phyloP scores from a whole-genome alignment of 306 rosid genomes.

The Rubus parviflorus region DNA sequence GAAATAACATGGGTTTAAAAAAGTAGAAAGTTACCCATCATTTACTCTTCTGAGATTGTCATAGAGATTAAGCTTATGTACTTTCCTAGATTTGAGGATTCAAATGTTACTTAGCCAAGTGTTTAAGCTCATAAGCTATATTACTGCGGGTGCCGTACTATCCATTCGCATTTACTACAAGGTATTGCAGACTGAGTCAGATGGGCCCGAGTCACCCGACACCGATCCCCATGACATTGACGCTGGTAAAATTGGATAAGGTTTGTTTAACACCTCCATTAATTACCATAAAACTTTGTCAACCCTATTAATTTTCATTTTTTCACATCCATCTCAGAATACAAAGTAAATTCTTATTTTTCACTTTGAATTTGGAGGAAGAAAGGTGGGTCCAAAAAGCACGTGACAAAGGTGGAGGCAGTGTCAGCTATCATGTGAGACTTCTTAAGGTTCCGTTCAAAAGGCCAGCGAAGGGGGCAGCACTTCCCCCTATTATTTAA shows the following conservation, averaged over 20 bases:
- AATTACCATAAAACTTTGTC: constrained; percentile 29
- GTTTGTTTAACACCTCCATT: constrained; percentile 33
- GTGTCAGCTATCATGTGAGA: constrained; percentile 90
- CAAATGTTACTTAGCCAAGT: background rate
- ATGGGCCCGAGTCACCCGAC: constrained; percentile 31
- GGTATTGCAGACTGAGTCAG: constrained; percentile 24
- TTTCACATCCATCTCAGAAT: background rate
- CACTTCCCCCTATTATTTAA: constrained; percentile 36
- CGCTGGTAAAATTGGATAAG: constrained; percentile 41
- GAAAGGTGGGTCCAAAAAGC: constrained; percentile 47
- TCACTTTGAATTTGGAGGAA: background rate
- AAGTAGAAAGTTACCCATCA: background rate
- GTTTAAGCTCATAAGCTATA: background rate
- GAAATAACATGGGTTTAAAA: background rate
- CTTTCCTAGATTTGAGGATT: background rate
- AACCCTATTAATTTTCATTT: constrained; percentile 20
- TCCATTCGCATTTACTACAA: background rate
- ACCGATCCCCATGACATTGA: constrained; percentile 58
- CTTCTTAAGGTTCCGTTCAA: constrained; percentile 39
- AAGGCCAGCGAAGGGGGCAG: constrained; percentile 35
- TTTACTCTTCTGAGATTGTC: background rate
- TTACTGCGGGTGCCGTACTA: background rate
- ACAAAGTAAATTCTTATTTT: background rate
- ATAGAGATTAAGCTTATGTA: background rate
- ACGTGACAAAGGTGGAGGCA: constrained; percentile 69